Base-by-base conservation (phyloP, 1,284 basidiomycete species). In the Ceratobasidium sp. region DNA sequence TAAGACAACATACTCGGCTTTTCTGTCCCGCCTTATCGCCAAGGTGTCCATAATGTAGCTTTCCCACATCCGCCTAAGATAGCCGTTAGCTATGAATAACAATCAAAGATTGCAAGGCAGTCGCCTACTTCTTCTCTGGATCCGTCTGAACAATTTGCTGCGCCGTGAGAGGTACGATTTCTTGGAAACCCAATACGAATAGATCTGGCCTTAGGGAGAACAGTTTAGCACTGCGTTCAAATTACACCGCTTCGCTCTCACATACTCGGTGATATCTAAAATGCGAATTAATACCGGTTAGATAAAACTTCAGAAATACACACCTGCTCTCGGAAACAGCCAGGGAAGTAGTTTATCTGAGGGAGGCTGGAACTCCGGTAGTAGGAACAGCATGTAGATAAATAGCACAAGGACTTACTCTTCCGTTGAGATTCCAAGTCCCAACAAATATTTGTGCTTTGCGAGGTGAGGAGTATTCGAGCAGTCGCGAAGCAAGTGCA, bases 71-170 rank as follows among this genome's bases (percentile, higher is more conserved):
- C 88, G 89, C 74, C 94, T 96, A 10, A 26, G 46, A 21, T 85
- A 0, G 3, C 53, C 18, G 32, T 58, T 23, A 59, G 18, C 60
- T 74, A 60, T 26, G 28, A n/a, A 10, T 48, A 14, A 6, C 36
- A 57, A n/a, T n/a, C 23, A n/a, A 18, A 9, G 34, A 14, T 10
- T 18, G 4, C 50, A 8, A 28, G 6, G 36, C 21, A 18, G 92
- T 92, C 6, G 62, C 83, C 16, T 62, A 91, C 94, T 89, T 88
- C 83, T 96, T 97, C 77, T 96, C 95, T 0, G 96, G 95, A 81
- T 99, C 97, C 2, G 97, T 93, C 79, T 97, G 93, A 23, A 97
- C 86, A 64, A 99, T 98, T 80, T 98, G 96, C 79, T 97, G 94
- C 3, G 97, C 94, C 5, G 94, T 98, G 50, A 99, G 86, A 45